Conservation (phyloP, 106 monocot genomes). For the Acanthochlamys bracteata region DNA sequence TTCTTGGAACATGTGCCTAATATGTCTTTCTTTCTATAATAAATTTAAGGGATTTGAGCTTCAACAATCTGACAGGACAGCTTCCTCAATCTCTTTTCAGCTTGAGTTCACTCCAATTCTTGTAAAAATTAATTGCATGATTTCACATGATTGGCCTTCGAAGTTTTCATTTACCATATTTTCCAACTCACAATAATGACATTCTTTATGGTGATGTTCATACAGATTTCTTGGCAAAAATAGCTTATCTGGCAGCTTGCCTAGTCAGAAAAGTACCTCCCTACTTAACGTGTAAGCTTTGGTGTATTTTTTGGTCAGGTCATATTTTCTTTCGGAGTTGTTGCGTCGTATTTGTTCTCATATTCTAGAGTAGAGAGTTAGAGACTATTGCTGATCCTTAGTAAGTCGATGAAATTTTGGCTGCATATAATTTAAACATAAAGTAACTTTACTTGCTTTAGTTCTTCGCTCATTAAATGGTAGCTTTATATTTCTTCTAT, state of each 20-base stretch:
- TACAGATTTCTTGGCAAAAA: conserved; percentile 89
- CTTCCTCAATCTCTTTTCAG: conserved; percentile 72
- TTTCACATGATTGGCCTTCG: not conserved
- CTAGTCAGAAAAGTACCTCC: conserved; percentile 37
- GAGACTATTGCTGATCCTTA: not conserved
- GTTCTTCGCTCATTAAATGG: not conserved
- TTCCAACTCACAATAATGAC: not conserved
- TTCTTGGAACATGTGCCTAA: not conserved
- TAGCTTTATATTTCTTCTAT: not conserved
- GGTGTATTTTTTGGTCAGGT: not conserved
- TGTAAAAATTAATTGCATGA: conserved; percentile 37
- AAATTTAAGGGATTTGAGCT: conserved; percentile 73
- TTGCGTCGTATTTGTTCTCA: not conserved
- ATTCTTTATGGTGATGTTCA: conserved; percentile 1
- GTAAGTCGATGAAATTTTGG: too few relatives aligned
- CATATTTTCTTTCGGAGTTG: not conserved
- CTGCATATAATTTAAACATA: too few relatives aligned
- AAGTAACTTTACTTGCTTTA: too few relatives aligned
- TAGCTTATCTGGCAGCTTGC: conserved; percentile 59
- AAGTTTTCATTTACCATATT: not conserved
- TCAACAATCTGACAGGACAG: conserved; percentile 74
- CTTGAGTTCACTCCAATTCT: conserved; percentile 27
- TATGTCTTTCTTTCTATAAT: not conserved
- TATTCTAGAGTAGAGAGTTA: not conserved
- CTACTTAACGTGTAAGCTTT: conserved; percentile 46